These are phyloP conservation scores for Albifimbria verrucaria DNA, from an alignment of 2,329 filamentous ascomycete species.

Conservation along the genomic window DNA sequence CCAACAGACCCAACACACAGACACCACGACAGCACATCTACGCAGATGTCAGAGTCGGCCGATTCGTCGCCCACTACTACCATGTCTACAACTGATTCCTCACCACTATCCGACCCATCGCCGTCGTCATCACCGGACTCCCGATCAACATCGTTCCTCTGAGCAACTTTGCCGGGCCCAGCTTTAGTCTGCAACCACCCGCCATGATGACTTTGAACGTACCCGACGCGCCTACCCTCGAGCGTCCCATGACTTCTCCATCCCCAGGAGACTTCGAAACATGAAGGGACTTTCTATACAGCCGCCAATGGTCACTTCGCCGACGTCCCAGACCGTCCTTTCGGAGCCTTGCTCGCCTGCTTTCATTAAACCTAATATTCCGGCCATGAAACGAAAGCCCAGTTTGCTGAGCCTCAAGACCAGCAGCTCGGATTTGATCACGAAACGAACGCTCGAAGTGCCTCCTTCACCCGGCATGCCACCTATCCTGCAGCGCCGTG, in stretches of 20 bases:
- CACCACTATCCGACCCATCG: slow-evolving; percentile 83
- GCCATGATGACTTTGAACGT: slow-evolving; percentile 36
- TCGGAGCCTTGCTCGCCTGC: slow-evolving; percentile 70
- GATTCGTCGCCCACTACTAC: slow-evolving; percentile 96
- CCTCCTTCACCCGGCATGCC: slow-evolving; percentile 53
- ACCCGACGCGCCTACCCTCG: slow-evolving; percentile 37
- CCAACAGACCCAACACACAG: slow-evolving; percentile 56
- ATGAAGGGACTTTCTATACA: slow-evolving; percentile 83
- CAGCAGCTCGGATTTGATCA: slow-evolving; percentile 53
- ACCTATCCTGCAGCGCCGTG: slow-evolving; percentile 58
- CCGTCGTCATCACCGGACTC: slow-evolving; percentile 92
- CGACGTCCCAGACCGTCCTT: slow-evolving; percentile 46
- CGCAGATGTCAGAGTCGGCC: slow-evolving; percentile 75
- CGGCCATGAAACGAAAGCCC: slow-evolving; percentile 68
- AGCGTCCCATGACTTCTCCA: slow-evolving; percentile 64
- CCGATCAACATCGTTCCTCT: slow-evolving; percentile 68
- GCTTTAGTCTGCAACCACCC: slow-evolving; percentile 47
- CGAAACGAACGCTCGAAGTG: slow-evolving; percentile 47
- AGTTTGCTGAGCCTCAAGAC: slow-evolving; percentile 78
- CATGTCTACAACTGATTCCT: slow-evolving; percentile 87
- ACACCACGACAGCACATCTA: slow-evolving; percentile 75
- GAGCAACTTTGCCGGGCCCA: slow-evolving; percentile 62
- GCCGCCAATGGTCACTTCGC: slow-evolving; percentile 47
- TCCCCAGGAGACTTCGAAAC: slow-evolving; percentile 72
- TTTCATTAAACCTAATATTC: slow-evolving; percentile 77